Conservation (phyloP, 306 rosid genomes). For the Gillenia trifoliata region DNA sequence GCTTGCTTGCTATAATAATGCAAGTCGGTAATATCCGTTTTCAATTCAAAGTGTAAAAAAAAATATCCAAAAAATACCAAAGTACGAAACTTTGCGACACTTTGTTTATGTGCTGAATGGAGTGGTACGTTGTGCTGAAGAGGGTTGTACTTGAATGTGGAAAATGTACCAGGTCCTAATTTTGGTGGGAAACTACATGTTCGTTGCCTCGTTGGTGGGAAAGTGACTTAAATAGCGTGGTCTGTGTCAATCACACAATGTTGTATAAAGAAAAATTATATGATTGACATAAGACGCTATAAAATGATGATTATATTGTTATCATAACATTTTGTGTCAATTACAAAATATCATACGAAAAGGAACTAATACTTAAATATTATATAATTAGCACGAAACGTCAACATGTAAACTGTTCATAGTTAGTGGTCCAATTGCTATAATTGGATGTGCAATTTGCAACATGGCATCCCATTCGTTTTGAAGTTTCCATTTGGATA, state of each 20-base stretch:
- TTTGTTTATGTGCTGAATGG: neutral
- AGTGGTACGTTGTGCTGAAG: neutral
- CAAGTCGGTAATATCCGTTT: conserved; percentile 10
- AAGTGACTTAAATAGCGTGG: no score
- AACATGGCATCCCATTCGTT: neutral
- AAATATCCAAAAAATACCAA: neutral
- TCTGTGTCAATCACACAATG: no score
- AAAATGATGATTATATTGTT: no score
- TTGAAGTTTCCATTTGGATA: neutral
- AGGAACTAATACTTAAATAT: no score
- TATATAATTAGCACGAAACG: no score
- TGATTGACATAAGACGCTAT: no score
- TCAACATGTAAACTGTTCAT: neutral
- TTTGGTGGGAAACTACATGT: neutral
- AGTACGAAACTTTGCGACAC: neutral
- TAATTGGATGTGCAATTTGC: neutral
- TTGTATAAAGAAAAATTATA: no score
- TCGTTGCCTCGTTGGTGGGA: neutral
- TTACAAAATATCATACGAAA: no score
- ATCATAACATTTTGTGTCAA: neutral
- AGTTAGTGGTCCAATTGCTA: neutral
- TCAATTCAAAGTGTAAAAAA: neutral
- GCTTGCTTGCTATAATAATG: conserved; percentile 7
- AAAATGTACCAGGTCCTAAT: neutral
- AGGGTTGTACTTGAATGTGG: neutral